Percentiles rank a stretch among this genome's conserved stretches.
These are phyloP conservation scores for Telopea speciosissima DNA, from an alignment of 177 flowering plant genomes.

Conservation along the genomic window DNA sequence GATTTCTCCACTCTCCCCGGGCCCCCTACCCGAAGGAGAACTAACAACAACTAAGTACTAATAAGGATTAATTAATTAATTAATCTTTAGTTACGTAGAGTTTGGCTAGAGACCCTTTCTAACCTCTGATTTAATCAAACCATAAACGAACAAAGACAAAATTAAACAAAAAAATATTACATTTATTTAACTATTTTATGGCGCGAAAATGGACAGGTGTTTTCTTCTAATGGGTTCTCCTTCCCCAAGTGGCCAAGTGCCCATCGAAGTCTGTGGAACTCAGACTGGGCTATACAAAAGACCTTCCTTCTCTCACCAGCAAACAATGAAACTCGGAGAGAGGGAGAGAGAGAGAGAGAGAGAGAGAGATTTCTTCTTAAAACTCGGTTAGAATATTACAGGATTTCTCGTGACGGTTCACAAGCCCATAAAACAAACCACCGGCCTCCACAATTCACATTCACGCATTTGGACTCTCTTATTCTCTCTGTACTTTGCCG, in stretches of 20 bases:
- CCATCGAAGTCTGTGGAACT: background rate
- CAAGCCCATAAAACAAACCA: slow-evolving; percentile 22
- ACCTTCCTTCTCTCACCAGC: background rate
- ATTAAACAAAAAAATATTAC: too few species aligned
- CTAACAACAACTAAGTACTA: too few species aligned
- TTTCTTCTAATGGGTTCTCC: background rate
- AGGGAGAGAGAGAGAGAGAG: background rate
- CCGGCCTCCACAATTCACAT: slow-evolving; percentile 7
- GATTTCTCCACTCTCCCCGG: background rate
- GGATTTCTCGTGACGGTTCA: slow-evolving; percentile 34
- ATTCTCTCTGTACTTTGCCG: background rate
- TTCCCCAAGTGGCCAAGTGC: background rate
- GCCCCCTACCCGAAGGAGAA: background rate
- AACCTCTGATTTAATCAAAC: too few species aligned
- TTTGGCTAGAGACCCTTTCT: background rate
- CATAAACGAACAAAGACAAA: too few species aligned
- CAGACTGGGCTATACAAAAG: background rate
- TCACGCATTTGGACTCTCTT: slow-evolving; percentile 18
- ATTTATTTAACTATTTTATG: too few species aligned
- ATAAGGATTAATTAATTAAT: too few species aligned
- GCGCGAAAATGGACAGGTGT: slow-evolving; percentile 11
- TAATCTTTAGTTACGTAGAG: background rate
- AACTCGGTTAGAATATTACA: background rate
- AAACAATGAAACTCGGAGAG: background rate
- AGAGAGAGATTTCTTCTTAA: background rate